phyloP scores from a whole-genome alignment of 1,284 basidiomycete species.

The Cryptococcus amylolentus region DNA sequence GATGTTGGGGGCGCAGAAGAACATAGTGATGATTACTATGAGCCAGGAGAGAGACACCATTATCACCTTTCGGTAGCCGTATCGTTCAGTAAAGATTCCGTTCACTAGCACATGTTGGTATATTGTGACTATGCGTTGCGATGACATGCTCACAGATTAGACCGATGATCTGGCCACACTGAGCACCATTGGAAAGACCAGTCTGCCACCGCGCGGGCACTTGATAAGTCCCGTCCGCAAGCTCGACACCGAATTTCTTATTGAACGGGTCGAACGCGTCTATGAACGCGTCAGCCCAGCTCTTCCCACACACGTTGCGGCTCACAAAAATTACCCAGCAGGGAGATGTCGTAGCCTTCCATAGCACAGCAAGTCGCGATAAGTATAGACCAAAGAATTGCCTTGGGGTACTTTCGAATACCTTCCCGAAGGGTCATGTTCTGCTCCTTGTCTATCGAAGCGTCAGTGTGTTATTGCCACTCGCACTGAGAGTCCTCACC shows the following conservation, averaged over 20 bases:
- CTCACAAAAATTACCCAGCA: conserved; percentile 43
- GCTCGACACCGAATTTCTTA: conserved; percentile 39
- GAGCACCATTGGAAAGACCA: conserved; percentile 49
- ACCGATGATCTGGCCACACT: conserved; percentile 50
- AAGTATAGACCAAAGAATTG: conserved; percentile 51
- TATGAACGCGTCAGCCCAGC: neutral
- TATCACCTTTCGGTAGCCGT: conserved; percentile 45
- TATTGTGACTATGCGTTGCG: neutral
- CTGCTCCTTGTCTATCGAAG: conserved; percentile 42
- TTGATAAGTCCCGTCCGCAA: conserved; percentile 43
- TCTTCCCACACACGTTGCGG: neutral
- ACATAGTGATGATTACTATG: conserved; percentile 39
- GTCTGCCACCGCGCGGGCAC: conserved; percentile 53
- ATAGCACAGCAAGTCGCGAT: conserved; percentile 52
- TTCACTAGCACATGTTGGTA: conserved; percentile 27
- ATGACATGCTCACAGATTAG: conserved; percentile 27
- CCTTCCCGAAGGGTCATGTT: conserved; percentile 45
- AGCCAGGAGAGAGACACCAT: conserved; percentile 34
- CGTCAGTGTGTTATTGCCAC: conserved; percentile 1
- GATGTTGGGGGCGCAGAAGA: conserved; percentile 39
- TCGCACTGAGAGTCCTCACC: conserved; percentile 11
- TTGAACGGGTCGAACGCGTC: conserved; percentile 47
- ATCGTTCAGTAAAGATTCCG: conserved; percentile 48
- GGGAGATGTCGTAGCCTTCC: conserved; percentile 51
- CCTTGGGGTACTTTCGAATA: conserved; percentile 50